Percentiles rank a stretch among this genome's conserved stretches.
Evolutionary conservation across 257 asterid species (phyloP).

Genomic region (Penstemon davidsonii): DNA sequence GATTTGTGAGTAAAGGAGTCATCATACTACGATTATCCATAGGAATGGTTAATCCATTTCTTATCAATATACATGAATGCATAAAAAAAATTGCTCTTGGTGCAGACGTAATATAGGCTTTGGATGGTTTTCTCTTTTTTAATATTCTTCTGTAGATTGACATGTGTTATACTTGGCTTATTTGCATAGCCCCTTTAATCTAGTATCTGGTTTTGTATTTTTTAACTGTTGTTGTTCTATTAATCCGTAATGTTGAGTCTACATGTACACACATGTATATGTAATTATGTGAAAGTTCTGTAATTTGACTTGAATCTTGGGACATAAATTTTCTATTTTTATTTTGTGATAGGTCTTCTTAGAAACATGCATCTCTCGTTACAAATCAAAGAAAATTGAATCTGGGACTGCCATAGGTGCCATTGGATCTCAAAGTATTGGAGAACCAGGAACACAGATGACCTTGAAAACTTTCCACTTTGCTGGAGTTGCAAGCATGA

Average conservation of each 20-base stretch:
- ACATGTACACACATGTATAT: too few relatives aligned
- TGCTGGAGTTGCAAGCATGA: conserved; percentile 99
- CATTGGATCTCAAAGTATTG: conserved; percentile 95
- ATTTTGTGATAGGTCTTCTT: conserved; percentile 64
- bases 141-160: neutral
- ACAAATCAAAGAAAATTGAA: conserved; percentile 72
- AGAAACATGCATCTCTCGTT: conserved; percentile 75
- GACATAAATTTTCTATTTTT: neutral
- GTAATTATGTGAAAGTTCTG: too few relatives aligned
- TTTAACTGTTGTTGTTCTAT: neutral
- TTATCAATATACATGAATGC: too few relatives aligned
- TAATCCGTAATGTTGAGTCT: neutral
- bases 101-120: neutral
- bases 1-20: too few relatives aligned
- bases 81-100: too few relatives aligned
- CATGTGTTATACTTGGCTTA: neutral
- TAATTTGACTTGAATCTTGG: conserved; percentile 10
- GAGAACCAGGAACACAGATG: conserved; percentile 99
- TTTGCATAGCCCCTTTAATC: neutral
- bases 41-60: too few relatives aligned
- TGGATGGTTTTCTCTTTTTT: neutral
- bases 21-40: too few relatives aligned
- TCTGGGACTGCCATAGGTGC: conserved; percentile 94
- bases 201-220: neutral
- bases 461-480: conserved; percentile 97